Evolutionary conservation across 495 filamentous ascomycete species (phyloP), one percentile per base, ranked within the genome.

Genomic region (Parachaetomium inaequale): DNA sequence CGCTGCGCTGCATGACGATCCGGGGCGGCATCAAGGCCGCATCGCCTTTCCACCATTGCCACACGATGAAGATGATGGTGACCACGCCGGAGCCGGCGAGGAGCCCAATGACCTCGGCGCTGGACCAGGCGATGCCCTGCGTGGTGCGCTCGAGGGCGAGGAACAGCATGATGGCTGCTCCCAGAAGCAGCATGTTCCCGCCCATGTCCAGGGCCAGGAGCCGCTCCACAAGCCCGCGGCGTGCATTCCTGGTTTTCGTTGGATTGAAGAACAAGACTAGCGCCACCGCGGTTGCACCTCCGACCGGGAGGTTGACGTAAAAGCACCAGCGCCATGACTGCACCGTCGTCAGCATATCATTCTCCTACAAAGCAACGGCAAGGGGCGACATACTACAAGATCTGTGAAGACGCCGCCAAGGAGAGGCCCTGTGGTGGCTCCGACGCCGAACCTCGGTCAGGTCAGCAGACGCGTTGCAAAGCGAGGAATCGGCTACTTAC

Each of bases 391-490:
- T 66, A 71, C 68, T 62, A 73, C 67, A 4, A 71, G 67, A 21
- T 81, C 76, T 0, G 82, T 85, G 57, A 87, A 84, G 3, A 75
- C 78, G 6, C 84, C 84, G 14, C 84, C 84, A 2, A 86, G 53
- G 0, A 80, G 58, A 47, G 78, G 67, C 3, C 67, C 71, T 12
- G 66, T 67, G 68, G 67, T 79, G 69, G 68, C 78, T 66, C 79
- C 79, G 74, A 75, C 79, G 29, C 67, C 69, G 36, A 68, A 66
- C 70, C 58, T 70, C n/a, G 10, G 59, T 49, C 0, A 3, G 28
- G 38, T 78, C 65, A 5, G 79, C 79, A 55, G 78, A 78, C 21
- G 6, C 40, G n/a, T n/a, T 14, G 3, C 78, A 14, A 78, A 75
- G 0, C 77, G 40, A 8, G 69, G 26, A 21, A 68, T 17, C 1